These are phyloP conservation scores for Chenopodium formosanum DNA, from an alignment of 148 eudicot species.

Conservation along the genomic window DNA sequence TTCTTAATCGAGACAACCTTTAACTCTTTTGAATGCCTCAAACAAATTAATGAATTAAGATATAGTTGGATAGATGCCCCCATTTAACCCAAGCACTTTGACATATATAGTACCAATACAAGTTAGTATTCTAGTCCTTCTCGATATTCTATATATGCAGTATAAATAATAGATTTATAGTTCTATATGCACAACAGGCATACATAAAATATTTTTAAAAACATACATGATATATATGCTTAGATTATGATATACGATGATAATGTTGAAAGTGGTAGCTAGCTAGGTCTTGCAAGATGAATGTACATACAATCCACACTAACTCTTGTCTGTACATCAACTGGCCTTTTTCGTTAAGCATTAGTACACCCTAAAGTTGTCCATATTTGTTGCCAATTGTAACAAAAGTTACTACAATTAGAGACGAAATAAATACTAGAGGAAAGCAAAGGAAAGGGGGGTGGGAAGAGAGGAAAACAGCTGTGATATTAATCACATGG, in stretches of 20 bases:
- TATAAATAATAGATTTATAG: too few species aligned
- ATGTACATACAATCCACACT: neutral
- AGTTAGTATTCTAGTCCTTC: too few species aligned
- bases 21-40: too few species aligned
- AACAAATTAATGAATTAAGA: too few species aligned
- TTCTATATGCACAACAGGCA: too few species aligned
- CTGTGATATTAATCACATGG: slow-evolving; percentile 10
- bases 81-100: too few species aligned
- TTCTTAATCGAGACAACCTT: too few species aligned
- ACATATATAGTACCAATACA: too few species aligned
- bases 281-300: neutral
- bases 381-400: neutral
- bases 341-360: slow-evolving; percentile 12
- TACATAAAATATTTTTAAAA: too few species aligned
- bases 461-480: neutral
- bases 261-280: neutral
- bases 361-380: slow-evolving; percentile 5
- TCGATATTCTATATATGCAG: too few species aligned
- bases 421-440: neutral
- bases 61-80: too few species aligned
- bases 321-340: neutral
- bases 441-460: neutral
- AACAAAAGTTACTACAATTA: neutral
- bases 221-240: neutral
- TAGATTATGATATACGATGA: neutral